Percentiles rank a stretch among this genome's conserved stretches.
phyloP scores from a whole-genome alignment of 768 basidiomycete genomes.

The Lentinula lateritia region DNA sequence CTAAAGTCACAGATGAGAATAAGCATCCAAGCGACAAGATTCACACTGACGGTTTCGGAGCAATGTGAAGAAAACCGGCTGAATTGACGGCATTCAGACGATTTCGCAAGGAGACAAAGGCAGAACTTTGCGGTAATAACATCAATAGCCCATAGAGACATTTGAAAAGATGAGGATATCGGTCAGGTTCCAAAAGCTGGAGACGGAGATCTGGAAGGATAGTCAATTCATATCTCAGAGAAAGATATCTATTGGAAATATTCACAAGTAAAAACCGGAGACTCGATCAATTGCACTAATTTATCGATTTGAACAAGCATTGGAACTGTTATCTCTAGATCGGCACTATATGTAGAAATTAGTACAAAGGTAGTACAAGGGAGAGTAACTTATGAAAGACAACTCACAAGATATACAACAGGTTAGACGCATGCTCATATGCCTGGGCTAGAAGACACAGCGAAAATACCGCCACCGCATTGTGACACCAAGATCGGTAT shows the following conservation, averaged over 20 bases:
- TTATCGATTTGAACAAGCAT: constrained; percentile 97
- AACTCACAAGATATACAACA: constrained; percentile 87
- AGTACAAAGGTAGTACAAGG: background rate
- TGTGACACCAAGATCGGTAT: constrained; percentile 98
- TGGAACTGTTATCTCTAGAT: constrained; percentile 92
- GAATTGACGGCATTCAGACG: constrained; percentile 94
- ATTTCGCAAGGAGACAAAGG: constrained; percentile 91
- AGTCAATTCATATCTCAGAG: background rate
- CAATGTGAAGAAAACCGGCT: constrained; percentile 87
- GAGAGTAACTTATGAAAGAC: background rate
- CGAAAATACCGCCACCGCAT: constrained; percentile 94
- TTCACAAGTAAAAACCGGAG: constrained; percentile 96
- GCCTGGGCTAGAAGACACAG: constrained; percentile 96
- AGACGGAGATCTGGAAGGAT: constrained; percentile 64
- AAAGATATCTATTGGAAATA: background rate
- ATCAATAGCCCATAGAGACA: constrained; percentile 96
- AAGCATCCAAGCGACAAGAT: background rate
- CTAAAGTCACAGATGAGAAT: constrained; percentile 9
- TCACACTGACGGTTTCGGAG: constrained; percentile 58
- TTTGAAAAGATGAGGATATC: constrained; percentile 95
- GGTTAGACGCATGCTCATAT: constrained; percentile 96
- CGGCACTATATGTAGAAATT: constrained; percentile 54
- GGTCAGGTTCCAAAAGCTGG: constrained; percentile 94
- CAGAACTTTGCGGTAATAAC: constrained; percentile 94
- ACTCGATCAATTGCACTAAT: constrained; percentile 95